Conservation (phyloP, 2,329 filamentous ascomycete species). For the Hymenotorrendiella dingleyae region DNA sequence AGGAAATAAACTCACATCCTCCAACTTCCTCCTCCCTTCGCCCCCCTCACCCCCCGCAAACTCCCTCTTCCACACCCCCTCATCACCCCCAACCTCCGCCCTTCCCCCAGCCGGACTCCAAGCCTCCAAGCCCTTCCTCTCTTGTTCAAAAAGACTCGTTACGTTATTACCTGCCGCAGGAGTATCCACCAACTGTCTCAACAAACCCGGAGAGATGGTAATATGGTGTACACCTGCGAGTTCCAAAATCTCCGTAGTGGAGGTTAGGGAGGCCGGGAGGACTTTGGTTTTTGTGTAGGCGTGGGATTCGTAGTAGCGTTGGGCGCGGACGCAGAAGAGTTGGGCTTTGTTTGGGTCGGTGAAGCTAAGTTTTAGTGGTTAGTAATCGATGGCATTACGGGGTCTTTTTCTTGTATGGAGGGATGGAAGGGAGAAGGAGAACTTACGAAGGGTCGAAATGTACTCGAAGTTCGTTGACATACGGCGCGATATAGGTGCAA, state of each 20-base stretch:
- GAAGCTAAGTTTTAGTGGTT: conserved; percentile 33
- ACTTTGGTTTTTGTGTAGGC: conserved; percentile 41
- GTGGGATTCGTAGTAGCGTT: conserved; percentile 44
- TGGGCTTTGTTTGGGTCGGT: conserved; percentile 40
- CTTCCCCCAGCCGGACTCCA: not conserved
- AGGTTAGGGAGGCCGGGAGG: conserved; percentile 51
- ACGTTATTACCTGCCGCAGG: conserved; percentile 6
- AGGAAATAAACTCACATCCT: conserved; percentile 29
- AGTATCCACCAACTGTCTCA: conserved; percentile 28
- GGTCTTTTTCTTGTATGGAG: too few relatives aligned
- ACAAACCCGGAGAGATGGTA: conserved; percentile 49
- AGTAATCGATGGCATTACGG: too few relatives aligned
- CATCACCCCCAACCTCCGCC: conserved; percentile 32
- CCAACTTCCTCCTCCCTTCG: conserved; percentile 44
- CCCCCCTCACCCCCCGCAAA: conserved; percentile 40
- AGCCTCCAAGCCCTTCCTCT: not conserved
- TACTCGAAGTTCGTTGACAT: conserved; percentile 59
- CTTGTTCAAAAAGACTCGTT: conserved; percentile 22
- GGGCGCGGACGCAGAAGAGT: conserved; percentile 39
- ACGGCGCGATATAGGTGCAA: conserved; percentile 59
- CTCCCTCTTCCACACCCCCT: conserved; percentile 43
- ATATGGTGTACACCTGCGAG: conserved; percentile 54
- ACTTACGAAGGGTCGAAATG: conserved; percentile 48
- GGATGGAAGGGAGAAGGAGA: not conserved
- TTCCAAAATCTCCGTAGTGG: conserved; percentile 50